phyloP scores from a whole-genome alignment of 2,329 filamentous ascomycete genomes.

The Akanthomyces dipterigenus region DNA sequence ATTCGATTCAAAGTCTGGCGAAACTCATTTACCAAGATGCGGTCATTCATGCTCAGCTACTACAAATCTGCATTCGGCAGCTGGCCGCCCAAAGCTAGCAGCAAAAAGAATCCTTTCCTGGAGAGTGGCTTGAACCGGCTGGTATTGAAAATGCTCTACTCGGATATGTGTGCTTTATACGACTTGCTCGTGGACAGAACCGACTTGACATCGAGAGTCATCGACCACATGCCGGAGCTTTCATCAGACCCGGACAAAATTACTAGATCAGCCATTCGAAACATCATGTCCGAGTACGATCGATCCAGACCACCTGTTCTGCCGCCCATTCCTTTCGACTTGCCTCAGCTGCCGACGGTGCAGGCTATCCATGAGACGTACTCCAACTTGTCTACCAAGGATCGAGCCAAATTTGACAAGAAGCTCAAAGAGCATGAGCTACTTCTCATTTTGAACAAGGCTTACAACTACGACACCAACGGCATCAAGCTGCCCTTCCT shows the following conservation, averaged over 20 bases:
- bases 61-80: conserved; percentile 54
- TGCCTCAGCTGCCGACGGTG: conserved; percentile 69
- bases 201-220: conserved; percentile 69
- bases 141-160: conserved; percentile 75
- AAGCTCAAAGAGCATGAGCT: conserved; percentile 75
- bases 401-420: conserved; percentile 64
- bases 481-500: conserved; percentile 55
- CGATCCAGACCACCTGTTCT: conserved; percentile 81
- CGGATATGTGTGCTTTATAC: conserved; percentile 80
- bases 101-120: conserved; percentile 84
- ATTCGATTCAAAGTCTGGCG: conserved; percentile 84
- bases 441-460: conserved; percentile 66
- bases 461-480: conserved; percentile 71
- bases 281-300: conserved; percentile 81
- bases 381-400: conserved; percentile 59
- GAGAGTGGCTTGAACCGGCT: conserved; percentile 81
- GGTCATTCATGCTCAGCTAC: conserved; percentile 64
- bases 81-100: conserved; percentile 88
- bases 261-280: conserved; percentile 63
- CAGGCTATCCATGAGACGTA: conserved; percentile 59
- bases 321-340: conserved; percentile 85
- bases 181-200: conserved; percentile 80
- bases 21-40: conserved; percentile 64
- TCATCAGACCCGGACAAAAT: conserved; percentile 53
- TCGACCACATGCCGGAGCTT: conserved; percentile 56